Percentiles rank a stretch among this genome's conserved stretches.
These are phyloP conservation scores for Ustilago hordei DNA, from an alignment of 1,284 basidiomycete species.

Conservation along the genomic window DNA sequence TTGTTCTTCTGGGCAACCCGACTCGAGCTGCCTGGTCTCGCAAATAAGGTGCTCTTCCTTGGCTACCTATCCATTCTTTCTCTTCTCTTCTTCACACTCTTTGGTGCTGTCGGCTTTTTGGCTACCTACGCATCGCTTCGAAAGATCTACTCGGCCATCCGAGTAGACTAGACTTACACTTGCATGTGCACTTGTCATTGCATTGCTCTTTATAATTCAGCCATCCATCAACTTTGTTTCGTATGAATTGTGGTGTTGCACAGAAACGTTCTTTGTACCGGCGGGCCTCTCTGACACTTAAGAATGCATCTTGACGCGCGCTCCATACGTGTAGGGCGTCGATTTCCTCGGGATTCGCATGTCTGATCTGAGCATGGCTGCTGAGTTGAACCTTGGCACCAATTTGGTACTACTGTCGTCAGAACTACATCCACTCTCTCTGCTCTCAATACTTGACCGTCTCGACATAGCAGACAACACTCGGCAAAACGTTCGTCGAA, in stretches of 20 bases:
- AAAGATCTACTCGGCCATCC: conserved; percentile 61
- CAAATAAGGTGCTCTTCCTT: conserved; percentile 87
- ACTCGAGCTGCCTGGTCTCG: conserved; percentile 83
- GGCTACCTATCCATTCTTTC: conserved; percentile 89
- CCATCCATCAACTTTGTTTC: not conserved
- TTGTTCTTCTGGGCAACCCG: conserved; percentile 89
- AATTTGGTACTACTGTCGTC: not conserved
- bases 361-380: not conserved
- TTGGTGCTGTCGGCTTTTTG: conserved; percentile 73
- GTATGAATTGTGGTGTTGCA: not conserved
- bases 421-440: not conserved
- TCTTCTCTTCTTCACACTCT: conserved; percentile 86
- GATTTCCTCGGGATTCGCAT: conserved; percentile 23
- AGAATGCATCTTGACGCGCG: conserved; percentile 7
- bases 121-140: conserved; percentile 56
- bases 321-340: not conserved
- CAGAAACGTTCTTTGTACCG: not conserved
- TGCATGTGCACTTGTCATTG: not conserved
- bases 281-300: not conserved
- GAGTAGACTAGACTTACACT: conserved; percentile 52
- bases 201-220: not conserved
- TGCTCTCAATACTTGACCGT: not conserved
- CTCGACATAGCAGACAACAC: not conserved
- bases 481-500: not conserved
- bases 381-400: not conserved